Evolutionary conservation across 345 rosid species (phyloP), one percentile per base, ranked within the genome.

Genomic region (Lumnitzera littorea): DNA sequence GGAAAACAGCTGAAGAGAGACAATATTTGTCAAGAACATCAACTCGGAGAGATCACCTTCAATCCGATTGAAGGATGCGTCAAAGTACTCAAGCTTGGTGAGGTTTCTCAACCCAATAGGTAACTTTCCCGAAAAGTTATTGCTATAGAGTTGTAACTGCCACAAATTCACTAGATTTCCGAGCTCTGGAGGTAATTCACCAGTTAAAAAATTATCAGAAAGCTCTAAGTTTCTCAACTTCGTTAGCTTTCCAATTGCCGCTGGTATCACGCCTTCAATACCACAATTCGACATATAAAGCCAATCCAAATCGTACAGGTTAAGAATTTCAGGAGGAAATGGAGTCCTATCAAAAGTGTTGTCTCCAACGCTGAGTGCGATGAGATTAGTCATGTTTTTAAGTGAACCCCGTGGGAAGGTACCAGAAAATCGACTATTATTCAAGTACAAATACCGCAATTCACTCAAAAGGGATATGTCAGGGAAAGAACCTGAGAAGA

Each of bases 331-430:
- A 0, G 9, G 4, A 0, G 97, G 98, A 67, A 87, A 85, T 55
- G 58, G 62, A n/a, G 79, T 60, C 17, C 57, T 55, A 47, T 80
- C 63, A 8, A 90, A 82, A 5, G 63, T 73, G 57, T 89, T 83
- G 51, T 92, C 98, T 0, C 97, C 97, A 4, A 81, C 15, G 64
- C 96, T 87, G 59, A 92, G 68, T 15, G 56, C 74, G 57, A 76
- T 62, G 31, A 92, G 83, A 15, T 67, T 53, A 3, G 77, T 68
- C 68, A 80, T 74, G 76, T 78, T 84, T 53, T 50, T 67, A 0
- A 89, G 70, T 6, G 96, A 87, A 2, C 69, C 67, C 97, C 94
- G 87, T 0, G 96, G 97, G 54, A 89, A 87, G n/a, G 41, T 57
- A 24, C 91, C 91, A 0, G 87, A 72, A 53, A 87, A 76, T 1